A percentile compares a stretch with the other conserved stretches of the same genome.
These are phyloP conservation scores for Pyrus betulifolia DNA, from an alignment of 306 rosid genomes.

Conservation along the genomic window DNA sequence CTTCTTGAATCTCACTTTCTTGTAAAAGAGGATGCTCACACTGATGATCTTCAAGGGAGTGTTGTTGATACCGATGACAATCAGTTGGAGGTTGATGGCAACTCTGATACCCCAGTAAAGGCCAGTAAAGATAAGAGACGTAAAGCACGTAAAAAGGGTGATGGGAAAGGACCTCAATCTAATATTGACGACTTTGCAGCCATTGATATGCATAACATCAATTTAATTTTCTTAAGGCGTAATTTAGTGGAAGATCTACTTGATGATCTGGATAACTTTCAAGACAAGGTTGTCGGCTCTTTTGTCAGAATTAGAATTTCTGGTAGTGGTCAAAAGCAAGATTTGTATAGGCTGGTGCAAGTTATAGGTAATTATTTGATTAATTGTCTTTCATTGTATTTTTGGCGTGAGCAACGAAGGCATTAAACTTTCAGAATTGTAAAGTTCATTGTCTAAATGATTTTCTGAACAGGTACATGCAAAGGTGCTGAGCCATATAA, in stretches of 20 bases:
- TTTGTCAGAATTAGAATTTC: constrained; percentile 98
- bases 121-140: constrained; percentile 74
- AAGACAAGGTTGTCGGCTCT: constrained; percentile 68
- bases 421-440: neutral
- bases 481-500: constrained; percentile 91
- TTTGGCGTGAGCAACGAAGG: constrained; percentile 8
- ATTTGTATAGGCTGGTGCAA: constrained; percentile 98
- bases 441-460: constrained; percentile 11
- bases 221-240: constrained; percentile 85
- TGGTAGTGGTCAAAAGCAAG: constrained; percentile 96
- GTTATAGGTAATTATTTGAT: constrained; percentile 65
- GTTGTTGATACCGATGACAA: constrained; percentile 76
- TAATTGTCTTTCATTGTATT: constrained; percentile 7
- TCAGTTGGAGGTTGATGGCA: constrained; percentile 79
- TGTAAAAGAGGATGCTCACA: constrained; percentile 69
- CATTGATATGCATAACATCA: constrained; percentile 83
- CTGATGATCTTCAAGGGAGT: constrained; percentile 79
- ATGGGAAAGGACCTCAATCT: constrained; percentile 65
- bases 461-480: constrained; percentile 76
- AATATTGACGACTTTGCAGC: constrained; percentile 95
- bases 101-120: constrained; percentile 42
- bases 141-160: constrained; percentile 67
- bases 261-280: constrained; percentile 70
- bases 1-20: constrained; percentile 96
- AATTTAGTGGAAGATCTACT: constrained; percentile 84